A percentile compares a stretch with the other conserved stretches of the same genome.
Conservation (phyloP, 352 stramenopile genomes). For the Globisporangium cederbergense region DNA sequence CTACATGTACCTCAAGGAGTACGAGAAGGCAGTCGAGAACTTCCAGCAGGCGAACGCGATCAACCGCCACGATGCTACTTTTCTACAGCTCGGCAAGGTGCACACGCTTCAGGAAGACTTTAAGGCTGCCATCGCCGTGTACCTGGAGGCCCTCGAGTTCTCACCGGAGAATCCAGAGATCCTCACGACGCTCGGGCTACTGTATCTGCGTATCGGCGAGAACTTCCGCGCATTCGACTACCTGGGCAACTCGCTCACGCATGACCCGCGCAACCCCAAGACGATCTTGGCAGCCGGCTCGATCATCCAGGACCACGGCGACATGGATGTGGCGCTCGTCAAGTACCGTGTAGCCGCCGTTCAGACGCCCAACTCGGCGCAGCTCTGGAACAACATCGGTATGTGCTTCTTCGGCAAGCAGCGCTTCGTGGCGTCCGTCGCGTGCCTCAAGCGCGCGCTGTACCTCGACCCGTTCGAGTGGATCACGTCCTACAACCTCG, state of each 20-base stretch:
- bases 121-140: slow-evolving; percentile 84
- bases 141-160: slow-evolving; percentile 92
- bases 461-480: slow-evolving; percentile 94
- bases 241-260: slow-evolving; percentile 90
- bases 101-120: slow-evolving; percentile 81
- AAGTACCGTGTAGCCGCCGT: slow-evolving; percentile 93
- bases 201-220: slow-evolving; percentile 88
- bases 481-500: slow-evolving; percentile 94
- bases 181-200: slow-evolving; percentile 87
- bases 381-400: slow-evolving; percentile 95
- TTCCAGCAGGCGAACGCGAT: slow-evolving; percentile 92
- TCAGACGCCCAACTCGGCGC: slow-evolving; percentile 89
- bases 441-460: slow-evolving; percentile 89
- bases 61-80: slow-evolving; percentile 89
- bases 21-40: slow-evolving; percentile 80
- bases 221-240: slow-evolving; percentile 93
- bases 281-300: slow-evolving; percentile 90
- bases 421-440: slow-evolving; percentile 79
- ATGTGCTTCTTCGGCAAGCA: slow-evolving; percentile 96
- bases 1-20: slow-evolving; percentile 91
- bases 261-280: slow-evolving; percentile 90
- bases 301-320: slow-evolving; percentile 92
- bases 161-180: slow-evolving; percentile 91
- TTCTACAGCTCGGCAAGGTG: slow-evolving; percentile 90
- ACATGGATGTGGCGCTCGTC: slow-evolving; percentile 93